Conservation (phyloP, 805 yeast species). For the Kuraishia ogatae region DNA sequence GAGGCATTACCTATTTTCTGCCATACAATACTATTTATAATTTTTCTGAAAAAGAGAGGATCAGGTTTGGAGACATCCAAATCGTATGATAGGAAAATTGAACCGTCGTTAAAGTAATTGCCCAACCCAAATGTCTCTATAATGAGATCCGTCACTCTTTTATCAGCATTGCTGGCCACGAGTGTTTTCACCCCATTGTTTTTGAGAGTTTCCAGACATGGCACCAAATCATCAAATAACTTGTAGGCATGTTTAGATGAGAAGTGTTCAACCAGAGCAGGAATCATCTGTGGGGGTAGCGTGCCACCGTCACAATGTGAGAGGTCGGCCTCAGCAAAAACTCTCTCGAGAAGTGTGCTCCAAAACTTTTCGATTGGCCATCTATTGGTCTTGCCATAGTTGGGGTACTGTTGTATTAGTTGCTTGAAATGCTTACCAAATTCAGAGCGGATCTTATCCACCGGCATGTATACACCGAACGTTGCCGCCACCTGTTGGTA, state of each 20-base stretch:
- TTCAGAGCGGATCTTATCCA: constrained; percentile 13
- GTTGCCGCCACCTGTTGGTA: constrained; percentile 40
- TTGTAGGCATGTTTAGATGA: constrained; percentile 42
- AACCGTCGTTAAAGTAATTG: constrained; percentile 27
- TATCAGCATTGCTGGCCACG: constrained; percentile 57
- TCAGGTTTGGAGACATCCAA: constrained; percentile 47
- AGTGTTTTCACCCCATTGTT: constrained; percentile 27
- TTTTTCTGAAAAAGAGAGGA: constrained; percentile 33
- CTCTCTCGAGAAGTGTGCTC: constrained; percentile 35
- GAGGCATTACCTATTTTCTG: constrained; percentile 13
- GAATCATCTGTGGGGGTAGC: constrained; percentile 17
- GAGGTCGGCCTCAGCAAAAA: constrained; percentile 27
- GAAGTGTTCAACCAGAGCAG: constrained; percentile 37
- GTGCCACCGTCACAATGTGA: constrained; percentile 8
- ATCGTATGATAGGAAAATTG: constrained; percentile 48
- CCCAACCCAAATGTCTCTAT: constrained; percentile 33
- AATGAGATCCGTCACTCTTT: constrained; percentile 36
- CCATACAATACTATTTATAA: constrained; percentile 16
- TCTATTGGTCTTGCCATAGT: constrained; percentile 44
- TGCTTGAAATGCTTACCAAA: constrained; percentile 26
- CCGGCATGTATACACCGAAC: constrained; percentile 29
- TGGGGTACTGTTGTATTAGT: constrained; percentile 37
- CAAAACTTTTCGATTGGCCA: constrained; percentile 45
- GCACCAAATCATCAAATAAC: constrained; percentile 44
- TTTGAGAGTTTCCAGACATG: constrained; percentile 27